Percentiles rank a stretch among this genome's conserved stretches.
Evolutionary conservation across 1,284 basidiomycete genomes (phyloP).

Genomic region (Cryptococcus sp.): DNA sequence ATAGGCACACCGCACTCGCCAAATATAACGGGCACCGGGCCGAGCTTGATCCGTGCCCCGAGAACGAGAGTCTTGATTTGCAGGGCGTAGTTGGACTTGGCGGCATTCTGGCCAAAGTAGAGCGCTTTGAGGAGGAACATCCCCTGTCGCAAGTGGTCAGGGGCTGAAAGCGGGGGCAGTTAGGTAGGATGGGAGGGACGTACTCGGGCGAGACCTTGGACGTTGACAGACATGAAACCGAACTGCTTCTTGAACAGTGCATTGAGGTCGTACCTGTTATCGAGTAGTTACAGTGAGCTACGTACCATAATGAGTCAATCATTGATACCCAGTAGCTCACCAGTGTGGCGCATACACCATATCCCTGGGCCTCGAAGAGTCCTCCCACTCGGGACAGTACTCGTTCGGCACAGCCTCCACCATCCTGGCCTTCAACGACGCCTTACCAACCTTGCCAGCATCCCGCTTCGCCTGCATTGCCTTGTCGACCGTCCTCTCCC

Average conservation of each 20-base stretch:
- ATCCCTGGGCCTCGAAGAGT: slow-evolving; percentile 61
- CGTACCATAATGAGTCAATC: too few relatives aligned
- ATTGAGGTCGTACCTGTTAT: slow-evolving; percentile 80
- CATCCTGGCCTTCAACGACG: slow-evolving; percentile 58
- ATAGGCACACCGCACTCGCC: slow-evolving; percentile 91
- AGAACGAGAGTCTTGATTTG: slow-evolving; percentile 79
- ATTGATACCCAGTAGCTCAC: slow-evolving; percentile 50
- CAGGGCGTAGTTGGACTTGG: slow-evolving; percentile 71
- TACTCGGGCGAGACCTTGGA: slow-evolving; percentile 80
- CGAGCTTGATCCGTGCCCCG: slow-evolving; percentile 63
- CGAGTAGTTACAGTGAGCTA: not conserved
- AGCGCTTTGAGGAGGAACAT: slow-evolving; percentile 75
- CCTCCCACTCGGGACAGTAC: slow-evolving; percentile 75
- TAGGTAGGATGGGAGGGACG: slow-evolving; percentile 24
- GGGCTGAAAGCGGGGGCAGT: not conserved
- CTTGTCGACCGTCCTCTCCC: slow-evolving; percentile 63
- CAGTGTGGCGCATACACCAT: slow-evolving; percentile 90
- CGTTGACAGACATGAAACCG: slow-evolving; percentile 78
- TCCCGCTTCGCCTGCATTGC: slow-evolving; percentile 38
- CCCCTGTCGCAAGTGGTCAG: slow-evolving; percentile 56
- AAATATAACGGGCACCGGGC: slow-evolving; percentile 74
- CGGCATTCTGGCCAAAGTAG: slow-evolving; percentile 80
- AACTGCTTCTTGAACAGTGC: slow-evolving; percentile 76
- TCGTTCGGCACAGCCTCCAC: slow-evolving; percentile 88
- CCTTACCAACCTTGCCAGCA: not conserved